These are phyloP conservation scores for Viola odorata DNA, from an alignment of 345 rosid species.

Conservation along the genomic window DNA sequence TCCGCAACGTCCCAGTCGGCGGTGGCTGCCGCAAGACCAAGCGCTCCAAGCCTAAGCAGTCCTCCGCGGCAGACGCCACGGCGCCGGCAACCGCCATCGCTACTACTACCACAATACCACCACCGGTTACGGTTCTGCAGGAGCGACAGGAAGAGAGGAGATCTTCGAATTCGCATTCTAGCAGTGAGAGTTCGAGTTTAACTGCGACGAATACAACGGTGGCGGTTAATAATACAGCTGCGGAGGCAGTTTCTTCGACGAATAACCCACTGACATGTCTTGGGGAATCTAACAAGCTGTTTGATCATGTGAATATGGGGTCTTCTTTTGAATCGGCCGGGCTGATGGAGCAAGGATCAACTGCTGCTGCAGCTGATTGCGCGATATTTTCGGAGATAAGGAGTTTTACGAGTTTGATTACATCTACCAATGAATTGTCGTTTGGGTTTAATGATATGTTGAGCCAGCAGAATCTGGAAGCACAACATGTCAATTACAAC, in stretches of 20 bases:
- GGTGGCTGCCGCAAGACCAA: slow-evolving; percentile 78
- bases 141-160: slow-evolving; percentile 11
- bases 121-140: neutral
- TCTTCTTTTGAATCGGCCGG: slow-evolving; percentile 41
- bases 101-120: slow-evolving; percentile 1
- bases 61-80: slow-evolving; percentile 12
- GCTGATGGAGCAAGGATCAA: slow-evolving; percentile 42
- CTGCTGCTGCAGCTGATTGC: slow-evolving; percentile 33
- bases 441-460: slow-evolving; percentile 43
- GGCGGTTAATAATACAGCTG: slow-evolving; percentile 14
- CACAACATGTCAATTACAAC: neutral
- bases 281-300: slow-evolving; percentile 21
- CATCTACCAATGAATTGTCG: slow-evolving; percentile 37
- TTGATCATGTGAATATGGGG: neutral
- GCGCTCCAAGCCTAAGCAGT: slow-evolving; percentile 47
- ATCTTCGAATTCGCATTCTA: slow-evolving; percentile 46
- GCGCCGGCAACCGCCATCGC: slow-evolving; percentile 1
- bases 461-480: slow-evolving; percentile 21
- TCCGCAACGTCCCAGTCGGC: slow-evolving; percentile 94
- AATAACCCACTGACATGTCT: slow-evolving; percentile 7
- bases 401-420: slow-evolving; percentile 43
- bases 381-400: slow-evolving; percentile 71
- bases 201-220: slow-evolving; percentile 46
- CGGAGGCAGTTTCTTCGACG: slow-evolving; percentile 40
- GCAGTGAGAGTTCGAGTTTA: slow-evolving; percentile 85